phyloP scores from a whole-genome alignment of 2,329 filamentous ascomycete genomes.

The Sphaerulina musiva region DNA sequence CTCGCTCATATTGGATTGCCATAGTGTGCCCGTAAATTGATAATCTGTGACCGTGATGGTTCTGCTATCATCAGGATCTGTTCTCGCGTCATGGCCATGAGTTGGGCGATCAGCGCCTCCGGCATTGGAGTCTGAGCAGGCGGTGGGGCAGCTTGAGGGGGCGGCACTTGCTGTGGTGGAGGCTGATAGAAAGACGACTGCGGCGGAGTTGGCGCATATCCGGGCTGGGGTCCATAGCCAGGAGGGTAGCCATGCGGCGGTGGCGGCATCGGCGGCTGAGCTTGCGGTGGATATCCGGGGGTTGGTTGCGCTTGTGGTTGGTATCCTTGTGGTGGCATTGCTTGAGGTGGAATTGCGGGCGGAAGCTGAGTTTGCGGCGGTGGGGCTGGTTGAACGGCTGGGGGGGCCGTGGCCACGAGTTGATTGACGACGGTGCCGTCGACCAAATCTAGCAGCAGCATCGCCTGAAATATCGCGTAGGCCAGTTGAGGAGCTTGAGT shows the following conservation, averaged over 20 bases:
- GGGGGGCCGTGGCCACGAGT: constrained; percentile 52
- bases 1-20: constrained; percentile 15
- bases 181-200: constrained; percentile 34
- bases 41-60: constrained; percentile 68
- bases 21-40: constrained; percentile 64
- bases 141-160: constrained; percentile 42
- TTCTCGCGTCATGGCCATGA: constrained; percentile 71
- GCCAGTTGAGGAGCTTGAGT: constrained; percentile 84
- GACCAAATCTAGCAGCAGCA: constrained; percentile 87
- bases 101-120: constrained; percentile 69
- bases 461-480: constrained; percentile 90
- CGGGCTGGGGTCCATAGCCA: constrained; percentile 36
- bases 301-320: constrained; percentile 22
- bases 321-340: constrained; percentile 19
- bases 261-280: constrained; percentile 13
- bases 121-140: constrained; percentile 29
- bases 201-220: constrained; percentile 40
- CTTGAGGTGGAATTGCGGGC: constrained; percentile 25
- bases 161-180: constrained; percentile 40
- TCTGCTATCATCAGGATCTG: constrained; percentile 64
- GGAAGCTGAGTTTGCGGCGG: constrained; percentile 25
- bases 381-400: constrained; percentile 23
- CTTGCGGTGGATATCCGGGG: constrained; percentile 11
- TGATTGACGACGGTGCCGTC: constrained; percentile 75
- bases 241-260: constrained; percentile 11